Evolutionary conservation across 2,329 filamentous ascomycete genomes (phyloP).

Genomic region (Scortechinia acanthostroma): DNA sequence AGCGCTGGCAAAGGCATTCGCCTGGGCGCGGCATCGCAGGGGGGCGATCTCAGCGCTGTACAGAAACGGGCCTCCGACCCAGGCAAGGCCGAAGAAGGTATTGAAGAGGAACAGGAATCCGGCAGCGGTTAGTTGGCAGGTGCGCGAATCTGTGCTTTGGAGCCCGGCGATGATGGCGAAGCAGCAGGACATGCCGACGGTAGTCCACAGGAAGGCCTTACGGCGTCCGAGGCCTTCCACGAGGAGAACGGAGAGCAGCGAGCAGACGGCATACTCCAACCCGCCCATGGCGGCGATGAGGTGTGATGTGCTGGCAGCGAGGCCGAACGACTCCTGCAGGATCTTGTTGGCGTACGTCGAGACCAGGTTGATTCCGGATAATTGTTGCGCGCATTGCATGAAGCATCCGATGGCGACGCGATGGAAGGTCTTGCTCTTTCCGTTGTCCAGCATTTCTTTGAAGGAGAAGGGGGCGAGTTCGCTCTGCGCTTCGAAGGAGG

Average conservation of each 20-base stretch:
- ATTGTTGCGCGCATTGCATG: neutral
- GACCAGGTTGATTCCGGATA: neutral
- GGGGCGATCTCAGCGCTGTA: neutral
- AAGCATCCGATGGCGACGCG: neutral
- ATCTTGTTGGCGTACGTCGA: neutral
- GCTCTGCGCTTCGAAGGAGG: neutral
- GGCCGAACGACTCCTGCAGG: neutral
- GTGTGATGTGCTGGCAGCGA: slow-evolving; percentile 3
- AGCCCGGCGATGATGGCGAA: neutral
- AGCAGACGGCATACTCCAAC: neutral
- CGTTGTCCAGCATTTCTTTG: neutral
- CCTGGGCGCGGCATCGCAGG: neutral
- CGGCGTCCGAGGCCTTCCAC: neutral
- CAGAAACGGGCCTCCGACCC: neutral
- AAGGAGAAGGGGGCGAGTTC: neutral
- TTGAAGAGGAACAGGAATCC: neutral
- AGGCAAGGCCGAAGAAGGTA: neutral
- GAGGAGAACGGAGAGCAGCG: neutral
- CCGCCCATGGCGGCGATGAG: neutral
- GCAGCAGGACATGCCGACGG: neutral
- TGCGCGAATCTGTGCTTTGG: neutral
- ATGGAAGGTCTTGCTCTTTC: neutral
- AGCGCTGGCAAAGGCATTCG: neutral
- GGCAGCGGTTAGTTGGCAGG: neutral
- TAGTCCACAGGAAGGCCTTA: neutral